phyloP scores from a whole-genome alignment of 2,329 filamentous ascomycete genomes.

The Pseudogymnoascus pannorum region DNA sequence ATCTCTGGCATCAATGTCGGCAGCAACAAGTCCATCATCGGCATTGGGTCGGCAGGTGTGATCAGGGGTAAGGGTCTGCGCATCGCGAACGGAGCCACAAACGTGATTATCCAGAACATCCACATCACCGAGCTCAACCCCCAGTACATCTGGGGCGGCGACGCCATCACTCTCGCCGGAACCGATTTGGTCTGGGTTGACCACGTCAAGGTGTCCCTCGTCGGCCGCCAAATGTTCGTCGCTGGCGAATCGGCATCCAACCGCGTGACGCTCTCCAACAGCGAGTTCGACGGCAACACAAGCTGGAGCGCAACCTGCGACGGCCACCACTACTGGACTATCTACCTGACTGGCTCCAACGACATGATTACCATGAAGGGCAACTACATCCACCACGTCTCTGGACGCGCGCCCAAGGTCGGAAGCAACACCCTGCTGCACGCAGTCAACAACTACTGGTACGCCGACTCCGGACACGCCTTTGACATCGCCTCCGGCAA shows the following conservation, averaged over 20 bases:
- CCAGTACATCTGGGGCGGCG: constrained; percentile 51
- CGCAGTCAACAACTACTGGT: constrained; percentile 56
- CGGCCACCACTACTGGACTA: constrained; percentile 52
- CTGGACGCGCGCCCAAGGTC: constrained; percentile 51
- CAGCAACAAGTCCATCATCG: constrained; percentile 25
- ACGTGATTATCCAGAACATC: constrained; percentile 35
- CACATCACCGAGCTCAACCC: constrained; percentile 48
- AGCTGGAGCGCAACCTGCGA: constrained; percentile 51
- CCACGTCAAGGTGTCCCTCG: constrained; percentile 48
- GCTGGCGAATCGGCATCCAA: constrained; percentile 45
- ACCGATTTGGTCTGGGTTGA: constrained; percentile 34
- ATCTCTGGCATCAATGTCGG: constrained; percentile 21
- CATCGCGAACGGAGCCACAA: constrained; percentile 20
- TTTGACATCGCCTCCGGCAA: constrained; percentile 44
- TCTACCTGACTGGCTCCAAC: constrained; percentile 49
- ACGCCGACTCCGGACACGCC: constrained; percentile 48
- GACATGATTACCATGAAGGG: constrained; percentile 52
- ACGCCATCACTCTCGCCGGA: constrained; percentile 26
- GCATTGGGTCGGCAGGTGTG: constrained; percentile 19
- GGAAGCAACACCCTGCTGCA: constrained; percentile 48
- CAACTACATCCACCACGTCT: constrained; percentile 54
- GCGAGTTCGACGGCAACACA: constrained; percentile 48
- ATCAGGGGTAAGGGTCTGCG: constrained; percentile 23
- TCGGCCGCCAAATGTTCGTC: constrained; percentile 55
- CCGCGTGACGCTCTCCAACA: constrained; percentile 54